Conservation (phyloP, 2,329 filamentous ascomycete species). For the Raffaelea arxii region DNA sequence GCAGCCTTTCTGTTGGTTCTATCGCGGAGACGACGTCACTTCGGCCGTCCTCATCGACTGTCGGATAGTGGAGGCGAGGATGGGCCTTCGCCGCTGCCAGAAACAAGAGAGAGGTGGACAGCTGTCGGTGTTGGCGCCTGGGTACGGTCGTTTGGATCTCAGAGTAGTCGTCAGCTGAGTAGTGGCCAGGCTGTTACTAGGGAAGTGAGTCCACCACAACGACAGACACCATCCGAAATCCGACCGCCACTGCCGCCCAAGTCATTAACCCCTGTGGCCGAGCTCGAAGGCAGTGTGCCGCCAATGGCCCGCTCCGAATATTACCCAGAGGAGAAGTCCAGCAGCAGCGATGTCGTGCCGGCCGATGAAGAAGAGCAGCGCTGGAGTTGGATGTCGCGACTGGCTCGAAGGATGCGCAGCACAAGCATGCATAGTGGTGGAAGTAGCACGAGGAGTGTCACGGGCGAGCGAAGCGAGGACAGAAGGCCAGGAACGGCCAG, state of each 20-base stretch:
- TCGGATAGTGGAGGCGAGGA: background rate
- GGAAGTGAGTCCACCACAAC: background rate
- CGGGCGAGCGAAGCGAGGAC: too few species aligned
- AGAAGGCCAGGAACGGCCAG: too few species aligned
- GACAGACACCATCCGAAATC: too few species aligned
- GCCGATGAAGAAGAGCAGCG: slow-evolving; percentile 2
- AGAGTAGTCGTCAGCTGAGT: background rate
- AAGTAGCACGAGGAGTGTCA: too few species aligned
- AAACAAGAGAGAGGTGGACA: background rate
- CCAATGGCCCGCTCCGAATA: too few species aligned
- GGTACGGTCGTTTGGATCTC: background rate
- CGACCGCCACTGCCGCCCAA: background rate
- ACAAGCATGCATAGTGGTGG: too few species aligned
- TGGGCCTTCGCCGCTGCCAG: background rate
- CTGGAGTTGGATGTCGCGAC: slow-evolving; percentile 14
- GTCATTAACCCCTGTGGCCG: too few species aligned
- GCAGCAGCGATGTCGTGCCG: background rate
- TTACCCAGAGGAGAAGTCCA: too few species aligned
- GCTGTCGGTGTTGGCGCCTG: background rate
- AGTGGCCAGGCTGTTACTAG: background rate
- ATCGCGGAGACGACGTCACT: background rate
- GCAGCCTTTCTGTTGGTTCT: background rate
- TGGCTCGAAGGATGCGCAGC: slow-evolving; percentile 10
- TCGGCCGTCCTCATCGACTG: background rate
- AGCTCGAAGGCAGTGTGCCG: too few species aligned